Base-by-base conservation (phyloP, 2,329 filamentous ascomycete species). In the Daldinia sp. region DNA sequence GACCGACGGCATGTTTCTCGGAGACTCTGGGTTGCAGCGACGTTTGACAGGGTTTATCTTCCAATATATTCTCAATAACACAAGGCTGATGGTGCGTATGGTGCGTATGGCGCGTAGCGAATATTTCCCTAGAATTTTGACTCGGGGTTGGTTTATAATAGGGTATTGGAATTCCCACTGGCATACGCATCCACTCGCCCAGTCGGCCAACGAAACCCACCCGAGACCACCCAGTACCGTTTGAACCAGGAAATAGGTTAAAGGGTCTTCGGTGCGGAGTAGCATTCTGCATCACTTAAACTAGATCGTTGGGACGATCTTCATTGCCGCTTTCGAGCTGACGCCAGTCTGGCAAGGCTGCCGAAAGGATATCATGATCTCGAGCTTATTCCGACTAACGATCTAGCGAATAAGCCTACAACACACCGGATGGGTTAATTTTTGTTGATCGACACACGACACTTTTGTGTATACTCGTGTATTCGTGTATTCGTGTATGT, bases 221-320 rank as follows among this genome's bases (percentile, higher is more conserved):
- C 49, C 39, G 37, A 60, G 49, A 45, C 39, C 4, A 45, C 39
- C 39, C 39, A 45, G 39, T 49, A 45, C 57, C 53, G 53, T 51
- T 49, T 45, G 53, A 55, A 21, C 51, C 45, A 63, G 49, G 58
- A 49, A 41, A 47, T 35, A 19, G 37, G 49, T 57, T 50, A 23
- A 58, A 53, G 59, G 55, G 58, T 37, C 39, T 48, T 56, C 43
- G 34, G 55, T 52, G 29, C 54, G 39, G 49, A 51, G 48, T 58
- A 58, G 49, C 39, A 48, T 64, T 59, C 54, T 64, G 49, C 56
- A 64, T 49, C 56, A 55, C 49, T 43, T 15, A 37, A n/a, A 58
- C 58, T 62, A 64, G 62, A 66, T 68, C 63, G 54, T 30, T 68
- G 56, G 59, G 57, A 56, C 59, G 65, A 68, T 68, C 63, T 66